These are phyloP conservation scores for Smallanthus sonchifolius DNA, from an alignment of 129 eudicot species.

Conservation along the genomic window DNA sequence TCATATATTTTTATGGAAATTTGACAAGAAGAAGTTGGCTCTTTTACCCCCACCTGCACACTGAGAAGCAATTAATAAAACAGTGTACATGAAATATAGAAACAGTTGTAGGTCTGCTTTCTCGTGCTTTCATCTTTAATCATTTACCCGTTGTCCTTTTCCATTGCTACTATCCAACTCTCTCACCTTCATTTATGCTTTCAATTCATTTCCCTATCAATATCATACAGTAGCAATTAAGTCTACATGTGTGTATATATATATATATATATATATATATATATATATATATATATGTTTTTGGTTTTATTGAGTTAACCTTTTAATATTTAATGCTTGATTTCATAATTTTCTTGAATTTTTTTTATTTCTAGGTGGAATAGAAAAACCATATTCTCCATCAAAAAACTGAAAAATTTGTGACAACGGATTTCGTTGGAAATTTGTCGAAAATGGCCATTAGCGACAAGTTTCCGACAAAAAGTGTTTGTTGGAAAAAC, in stretches of 20 bases:
- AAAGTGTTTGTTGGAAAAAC: too few species aligned
- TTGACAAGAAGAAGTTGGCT: neutral
- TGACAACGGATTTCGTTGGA: too few species aligned
- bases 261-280: too few species aligned
- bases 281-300: neutral
- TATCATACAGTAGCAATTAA: constrained; percentile 6
- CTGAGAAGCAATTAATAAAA: constrained; percentile 32
- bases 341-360: neutral
- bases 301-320: constrained; percentile 24
- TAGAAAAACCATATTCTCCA: too few species aligned
- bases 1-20: too few species aligned
- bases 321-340: neutral
- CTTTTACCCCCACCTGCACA: constrained; percentile 33
- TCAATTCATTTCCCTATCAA: constrained; percentile 21
- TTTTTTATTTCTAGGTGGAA: too few species aligned
- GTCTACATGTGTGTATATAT: constrained; percentile 21
- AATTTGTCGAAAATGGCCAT: too few species aligned
- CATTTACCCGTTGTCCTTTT: constrained; percentile 33
- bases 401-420: too few species aligned
- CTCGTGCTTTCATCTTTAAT: constrained; percentile 47
- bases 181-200: constrained; percentile 25
- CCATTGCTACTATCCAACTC: constrained; percentile 13
- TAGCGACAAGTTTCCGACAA: too few species aligned
- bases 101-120: constrained; percentile 37
- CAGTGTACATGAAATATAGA: constrained; percentile 35